phyloP scores from a whole-genome alignment of 768 basidiomycete species.

The Obba rivulosa region DNA sequence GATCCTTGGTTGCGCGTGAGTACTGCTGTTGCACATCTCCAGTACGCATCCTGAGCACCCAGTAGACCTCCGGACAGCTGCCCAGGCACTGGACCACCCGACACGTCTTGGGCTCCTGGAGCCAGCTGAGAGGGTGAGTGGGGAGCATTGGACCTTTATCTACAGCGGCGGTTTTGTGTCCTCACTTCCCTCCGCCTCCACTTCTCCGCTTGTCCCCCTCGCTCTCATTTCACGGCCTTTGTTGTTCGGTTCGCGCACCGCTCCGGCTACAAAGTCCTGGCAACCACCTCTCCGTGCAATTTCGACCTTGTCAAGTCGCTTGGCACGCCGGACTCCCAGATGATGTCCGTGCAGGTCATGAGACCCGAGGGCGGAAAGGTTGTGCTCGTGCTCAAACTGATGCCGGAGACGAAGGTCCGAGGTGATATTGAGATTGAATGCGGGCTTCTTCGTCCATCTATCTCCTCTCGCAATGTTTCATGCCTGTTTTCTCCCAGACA shows the following conservation, averaged over 20 bases:
- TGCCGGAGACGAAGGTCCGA: slow-evolving; percentile 5
- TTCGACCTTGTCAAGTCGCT: slow-evolving; percentile 30
- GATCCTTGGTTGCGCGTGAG: slow-evolving; percentile 7
- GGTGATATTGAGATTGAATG: slow-evolving; percentile 12
- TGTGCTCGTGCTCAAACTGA: slow-evolving; percentile 4
- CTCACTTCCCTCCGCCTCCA: background rate
- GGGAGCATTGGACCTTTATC: slow-evolving; percentile 19
- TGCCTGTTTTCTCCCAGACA: background rate
- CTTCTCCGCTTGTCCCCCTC: slow-evolving; percentile 6
- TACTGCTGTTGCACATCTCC: slow-evolving; percentile 3
- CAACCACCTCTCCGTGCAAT: slow-evolving; percentile 28
- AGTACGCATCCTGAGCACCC: background rate
- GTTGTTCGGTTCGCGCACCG: slow-evolving; percentile 27
- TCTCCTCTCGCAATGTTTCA: background rate
- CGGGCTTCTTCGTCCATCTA: background rate
- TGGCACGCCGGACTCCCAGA: slow-evolving; percentile 23
- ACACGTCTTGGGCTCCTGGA: slow-evolving; percentile 16
- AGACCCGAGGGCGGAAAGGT: slow-evolving; percentile 5
- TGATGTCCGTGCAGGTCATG: slow-evolving; percentile 3
- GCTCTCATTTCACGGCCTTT: slow-evolving; percentile 21
- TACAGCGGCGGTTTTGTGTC: slow-evolving; percentile 22
- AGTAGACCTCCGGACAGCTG: slow-evolving; percentile 17
- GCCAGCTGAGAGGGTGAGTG: slow-evolving; percentile 9
- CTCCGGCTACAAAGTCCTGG: slow-evolving; percentile 24
- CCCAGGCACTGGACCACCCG: slow-evolving; percentile 20